Percentiles rank a stretch among this genome's conserved stretches.
phyloP scores from a whole-genome alignment of 345 rosid species.

The Salix viminalis region DNA sequence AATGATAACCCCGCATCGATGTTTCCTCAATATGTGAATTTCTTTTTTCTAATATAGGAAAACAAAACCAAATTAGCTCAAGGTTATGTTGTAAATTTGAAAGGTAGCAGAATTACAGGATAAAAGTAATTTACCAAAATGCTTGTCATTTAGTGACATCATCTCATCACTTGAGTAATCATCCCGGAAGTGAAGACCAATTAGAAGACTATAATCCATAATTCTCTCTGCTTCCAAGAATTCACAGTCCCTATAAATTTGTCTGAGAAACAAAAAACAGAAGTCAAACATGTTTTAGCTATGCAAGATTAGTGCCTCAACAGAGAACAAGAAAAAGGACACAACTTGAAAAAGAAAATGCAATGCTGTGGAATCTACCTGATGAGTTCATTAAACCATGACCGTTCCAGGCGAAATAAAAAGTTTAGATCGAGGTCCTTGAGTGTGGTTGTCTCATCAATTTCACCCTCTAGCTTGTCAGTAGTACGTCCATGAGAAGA shows the following conservation, averaged over 20 bases:
- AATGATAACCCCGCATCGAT: no score
- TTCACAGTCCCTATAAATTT: constrained; percentile 62
- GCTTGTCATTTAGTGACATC: constrained; percentile 20
- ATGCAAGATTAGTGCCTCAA: neutral
- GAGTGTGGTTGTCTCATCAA: constrained; percentile 61
- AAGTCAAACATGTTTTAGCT: neutral
- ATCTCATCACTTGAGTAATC: constrained; percentile 29
- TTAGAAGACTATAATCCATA: constrained; percentile 68
- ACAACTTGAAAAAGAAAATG: neutral
- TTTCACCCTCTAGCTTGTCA: constrained; percentile 47
- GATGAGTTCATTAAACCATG: constrained; percentile 57
- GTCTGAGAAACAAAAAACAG: constrained; percentile 32
- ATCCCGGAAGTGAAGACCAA: constrained; percentile 62
- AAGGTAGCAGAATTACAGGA: neutral
- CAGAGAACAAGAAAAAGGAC: neutral
- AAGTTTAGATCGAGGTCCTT: constrained; percentile 71
- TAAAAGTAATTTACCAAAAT: constrained; percentile 17
- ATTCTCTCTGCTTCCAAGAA: constrained; percentile 62
- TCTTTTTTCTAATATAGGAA: constrained; percentile 27
- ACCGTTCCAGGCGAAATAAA: constrained; percentile 45
- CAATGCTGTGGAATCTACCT: constrained; percentile 19
- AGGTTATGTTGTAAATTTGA: neutral
- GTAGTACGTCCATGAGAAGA: constrained; percentile 67
- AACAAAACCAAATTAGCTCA: neutral
- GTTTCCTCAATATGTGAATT: constrained; percentile 25